A percentile compares a stretch with the other conserved stretches of the same genome.
These are phyloP conservation scores for Farysia itapuensis DNA, from an alignment of 1,284 basidiomycete species.

Conservation along the genomic window DNA sequence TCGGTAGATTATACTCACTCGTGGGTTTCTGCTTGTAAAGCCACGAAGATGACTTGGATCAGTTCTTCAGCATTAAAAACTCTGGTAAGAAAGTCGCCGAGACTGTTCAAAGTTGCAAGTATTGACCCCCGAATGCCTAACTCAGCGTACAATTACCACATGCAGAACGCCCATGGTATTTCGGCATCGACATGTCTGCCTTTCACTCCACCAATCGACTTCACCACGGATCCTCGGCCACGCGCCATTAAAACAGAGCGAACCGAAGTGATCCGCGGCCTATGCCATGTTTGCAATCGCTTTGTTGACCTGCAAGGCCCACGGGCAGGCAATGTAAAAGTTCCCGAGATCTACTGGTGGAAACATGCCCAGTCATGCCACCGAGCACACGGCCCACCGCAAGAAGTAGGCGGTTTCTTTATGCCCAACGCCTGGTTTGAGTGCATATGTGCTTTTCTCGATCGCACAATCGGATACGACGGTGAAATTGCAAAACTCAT, in stretches of 20 bases:
- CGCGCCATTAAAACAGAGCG: constrained; percentile 10
- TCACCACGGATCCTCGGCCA: constrained; percentile 4
- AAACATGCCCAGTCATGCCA: constrained; percentile 36
- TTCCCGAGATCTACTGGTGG: constrained; percentile 44
- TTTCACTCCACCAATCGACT: constrained; percentile 33
- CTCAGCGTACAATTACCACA: constrained; percentile 46
- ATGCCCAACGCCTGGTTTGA: constrained; percentile 20
- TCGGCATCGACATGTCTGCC: constrained; percentile 24
- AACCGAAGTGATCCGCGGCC: constrained; percentile 15
- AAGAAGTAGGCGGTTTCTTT: constrained; percentile 12
- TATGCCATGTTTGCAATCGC: constrained; percentile 25
- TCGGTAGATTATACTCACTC: not conserved
- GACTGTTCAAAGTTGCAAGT: not conserved
- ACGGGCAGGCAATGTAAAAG: constrained; percentile 24
- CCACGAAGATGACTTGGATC: constrained; percentile 27
- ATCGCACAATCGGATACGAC: constrained; percentile 6
- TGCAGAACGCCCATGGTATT: constrained; percentile 43
- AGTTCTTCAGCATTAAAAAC: constrained; percentile 38
- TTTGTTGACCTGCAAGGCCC: constrained; percentile 29
- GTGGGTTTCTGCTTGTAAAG: not conserved
- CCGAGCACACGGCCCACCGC: not conserved
- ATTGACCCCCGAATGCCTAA: not conserved
- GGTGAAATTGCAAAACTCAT: too few species aligned
- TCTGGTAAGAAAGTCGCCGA: constrained; percentile 24
- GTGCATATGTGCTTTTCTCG: constrained; percentile 4